Base-by-base conservation (phyloP, 176 grass and related monocot genomes). In the Rhipidocladum racemiflorum region DNA sequence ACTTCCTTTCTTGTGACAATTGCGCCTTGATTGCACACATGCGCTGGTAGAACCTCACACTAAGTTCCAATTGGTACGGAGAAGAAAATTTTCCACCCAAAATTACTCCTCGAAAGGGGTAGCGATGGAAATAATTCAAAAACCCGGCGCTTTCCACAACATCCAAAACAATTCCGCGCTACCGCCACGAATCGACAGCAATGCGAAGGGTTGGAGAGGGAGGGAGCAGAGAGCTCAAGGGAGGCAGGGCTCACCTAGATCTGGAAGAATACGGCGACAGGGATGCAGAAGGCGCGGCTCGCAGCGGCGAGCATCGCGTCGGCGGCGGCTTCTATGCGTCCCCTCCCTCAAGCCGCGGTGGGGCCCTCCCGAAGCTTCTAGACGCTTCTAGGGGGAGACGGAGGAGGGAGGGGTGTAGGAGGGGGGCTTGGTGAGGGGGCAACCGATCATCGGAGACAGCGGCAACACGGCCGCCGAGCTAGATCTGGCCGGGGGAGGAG, bases 261-360 rank as follows among this genome's bases (percentile, higher is more conserved):
- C 96, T 98, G 96, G 78, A 98, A 36, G 70, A 90, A 89, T 27
- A 95, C 55, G 72, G 96, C 92, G 69, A 91, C 17, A 67, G 85
- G 60, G 53, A 77, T 82, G 77, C 90, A 91, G 82, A 91, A 95
- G 72, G 92, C 82, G 79, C 88, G 75, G 82, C 90, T 95, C 34
- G 81, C 83, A 65, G 86, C 75, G 25, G 92, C 90, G 75, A 98
- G 88, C 44, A 63, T 57, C 68, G 66, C 67, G 53, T 98, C 96
- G 54, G 87, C 60, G 57, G 91, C 77, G 65, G 77, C 77, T 71
- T 98, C 92, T 86, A 64, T 65, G 55, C 78, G 86, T 65, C 59
- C 40, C 46, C 56, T 68, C 53, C 71, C 54, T 61, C 9, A 59
- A 10, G 87, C 30, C 42, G 62, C 43, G n/a, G 77, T 18, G 34